These are phyloP conservation scores for Trichoderma hamatum DNA, from an alignment of 2,329 filamentous ascomycete species.

Conservation along the genomic window DNA sequence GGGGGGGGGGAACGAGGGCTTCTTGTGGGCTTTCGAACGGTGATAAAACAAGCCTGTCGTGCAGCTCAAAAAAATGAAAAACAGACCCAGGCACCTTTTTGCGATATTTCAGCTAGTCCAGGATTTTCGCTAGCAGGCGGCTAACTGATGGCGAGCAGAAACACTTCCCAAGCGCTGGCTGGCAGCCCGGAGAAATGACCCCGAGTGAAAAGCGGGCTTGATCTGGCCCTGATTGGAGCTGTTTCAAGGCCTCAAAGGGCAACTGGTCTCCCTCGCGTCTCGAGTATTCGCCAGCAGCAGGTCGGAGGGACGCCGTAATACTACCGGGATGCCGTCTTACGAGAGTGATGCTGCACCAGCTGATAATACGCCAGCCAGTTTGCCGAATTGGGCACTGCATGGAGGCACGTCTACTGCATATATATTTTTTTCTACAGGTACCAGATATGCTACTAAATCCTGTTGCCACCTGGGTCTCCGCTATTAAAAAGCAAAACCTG, in stretches of 20 bases:
- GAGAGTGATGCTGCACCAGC: neutral
- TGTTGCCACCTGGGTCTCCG: neutral
- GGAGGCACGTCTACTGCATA: neutral
- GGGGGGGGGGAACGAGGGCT: neutral
- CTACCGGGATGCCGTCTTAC: neutral
- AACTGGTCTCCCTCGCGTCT: neutral
- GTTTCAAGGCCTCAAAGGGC: slow-evolving; percentile 6
- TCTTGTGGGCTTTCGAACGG: neutral
- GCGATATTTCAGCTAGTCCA: slow-evolving; percentile 14
- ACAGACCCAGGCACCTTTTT: slow-evolving; percentile 5
- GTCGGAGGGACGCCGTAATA: neutral
- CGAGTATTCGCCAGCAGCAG: neutral
- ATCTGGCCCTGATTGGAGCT: slow-evolving; percentile 25
- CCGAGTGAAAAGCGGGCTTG: slow-evolving; percentile 33
- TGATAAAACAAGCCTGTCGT: neutral
- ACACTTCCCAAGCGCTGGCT: neutral
- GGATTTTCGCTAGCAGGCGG: slow-evolving; percentile 7
- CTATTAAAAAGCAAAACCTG: slow-evolving; percentile 10
- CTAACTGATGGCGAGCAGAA: slow-evolving; percentile 2
- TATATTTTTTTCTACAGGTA: neutral
- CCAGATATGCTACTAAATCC: too few relatives aligned
- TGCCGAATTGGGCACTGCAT: neutral
- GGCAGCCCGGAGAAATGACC: slow-evolving; percentile 30
- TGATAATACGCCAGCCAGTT: neutral
- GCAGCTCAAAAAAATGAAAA: neutral